Percentiles rank a stretch among this genome's conserved stretches.
Conservation (phyloP, 2,329 filamentous ascomycete species). For the Penicillium glabrum region DNA sequence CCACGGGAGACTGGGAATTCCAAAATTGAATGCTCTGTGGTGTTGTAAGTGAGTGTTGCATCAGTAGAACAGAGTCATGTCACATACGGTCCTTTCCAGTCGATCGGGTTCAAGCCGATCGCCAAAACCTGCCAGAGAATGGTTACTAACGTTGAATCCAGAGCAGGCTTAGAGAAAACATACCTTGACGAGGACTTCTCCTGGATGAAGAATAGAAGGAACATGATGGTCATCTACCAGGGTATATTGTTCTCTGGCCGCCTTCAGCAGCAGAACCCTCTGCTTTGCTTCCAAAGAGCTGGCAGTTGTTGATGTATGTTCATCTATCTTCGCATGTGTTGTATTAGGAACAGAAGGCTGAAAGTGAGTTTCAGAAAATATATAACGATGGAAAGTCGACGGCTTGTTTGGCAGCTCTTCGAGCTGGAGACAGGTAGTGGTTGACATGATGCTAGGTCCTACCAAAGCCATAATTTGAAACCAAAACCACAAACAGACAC, state of each 20-base stretch:
- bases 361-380: constrained; percentile 6
- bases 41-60: neutral
- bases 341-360: neutral
- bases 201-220: constrained; percentile 45
- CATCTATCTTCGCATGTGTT: neutral
- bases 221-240: constrained; percentile 47
- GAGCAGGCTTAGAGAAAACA: neutral
- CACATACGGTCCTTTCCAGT: constrained; percentile 70
- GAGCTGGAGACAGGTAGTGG: constrained; percentile 25
- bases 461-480: constrained; percentile 15
- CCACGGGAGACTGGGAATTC: constrained; percentile 66
- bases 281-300: constrained; percentile 32
- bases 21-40: constrained; percentile 67
- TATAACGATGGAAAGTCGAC: constrained; percentile 15
- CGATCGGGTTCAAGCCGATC: constrained; percentile 74
- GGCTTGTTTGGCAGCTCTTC: constrained; percentile 15
- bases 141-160: constrained; percentile 4
- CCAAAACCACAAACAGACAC: neutral
- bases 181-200: constrained; percentile 63
- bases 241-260: constrained; percentile 51
- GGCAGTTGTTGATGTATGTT: neutral
- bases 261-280: constrained; percentile 53
- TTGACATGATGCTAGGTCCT: constrained; percentile 22
- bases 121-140: constrained; percentile 46
- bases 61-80: neutral